phyloP scores from a whole-genome alignment of 2,329 filamentous ascomycete genomes.

The Aspergillus pseudoviridinutans region DNA sequence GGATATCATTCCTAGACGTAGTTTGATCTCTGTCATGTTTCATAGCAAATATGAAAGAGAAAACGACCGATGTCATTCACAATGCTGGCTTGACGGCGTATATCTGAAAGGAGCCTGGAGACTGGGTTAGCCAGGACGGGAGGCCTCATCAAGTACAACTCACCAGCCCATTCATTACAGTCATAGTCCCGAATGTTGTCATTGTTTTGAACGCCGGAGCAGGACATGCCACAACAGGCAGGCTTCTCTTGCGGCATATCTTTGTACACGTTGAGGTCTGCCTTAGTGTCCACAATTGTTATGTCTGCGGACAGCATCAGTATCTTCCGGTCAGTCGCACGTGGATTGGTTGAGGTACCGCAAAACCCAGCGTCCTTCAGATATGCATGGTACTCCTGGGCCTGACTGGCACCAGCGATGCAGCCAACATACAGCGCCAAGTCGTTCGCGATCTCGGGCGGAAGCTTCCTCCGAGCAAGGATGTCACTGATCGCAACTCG shows the following conservation, averaged over 20 bases:
- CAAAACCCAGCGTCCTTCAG: slow-evolving; percentile 50
- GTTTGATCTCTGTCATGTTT: not conserved
- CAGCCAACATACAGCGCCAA: slow-evolving; percentile 58
- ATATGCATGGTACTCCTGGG: slow-evolving; percentile 51
- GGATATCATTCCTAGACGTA: not conserved
- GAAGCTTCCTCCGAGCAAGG: slow-evolving; percentile 48
- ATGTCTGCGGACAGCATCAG: slow-evolving; percentile 30
- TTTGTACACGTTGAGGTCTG: slow-evolving; percentile 48
- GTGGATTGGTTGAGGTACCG: slow-evolving; percentile 30
- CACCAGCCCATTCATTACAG: slow-evolving; percentile 49
- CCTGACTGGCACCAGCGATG: slow-evolving; percentile 54
- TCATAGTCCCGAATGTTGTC: not conserved
- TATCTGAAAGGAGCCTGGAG: slow-evolving; percentile 47
- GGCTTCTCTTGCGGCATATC: slow-evolving; percentile 12
- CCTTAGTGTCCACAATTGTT: slow-evolving; percentile 44
- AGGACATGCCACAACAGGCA: slow-evolving; percentile 11
- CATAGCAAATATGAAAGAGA: not conserved
- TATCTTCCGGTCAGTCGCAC: not conserved
- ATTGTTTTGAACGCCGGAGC: slow-evolving; percentile 10
- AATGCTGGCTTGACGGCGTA: slow-evolving; percentile 45
- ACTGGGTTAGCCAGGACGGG: not conserved
- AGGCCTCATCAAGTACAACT: slow-evolving; percentile 19
- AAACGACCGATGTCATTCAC: not conserved
- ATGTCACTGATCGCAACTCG: slow-evolving; percentile 60
- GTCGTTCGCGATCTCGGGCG: slow-evolving; percentile 46